Percentiles rank a stretch among this genome's conserved stretches.
These are phyloP conservation scores for Tylopilus felleus DNA, from an alignment of 768 basidiomycete species.

Conservation along the genomic window DNA sequence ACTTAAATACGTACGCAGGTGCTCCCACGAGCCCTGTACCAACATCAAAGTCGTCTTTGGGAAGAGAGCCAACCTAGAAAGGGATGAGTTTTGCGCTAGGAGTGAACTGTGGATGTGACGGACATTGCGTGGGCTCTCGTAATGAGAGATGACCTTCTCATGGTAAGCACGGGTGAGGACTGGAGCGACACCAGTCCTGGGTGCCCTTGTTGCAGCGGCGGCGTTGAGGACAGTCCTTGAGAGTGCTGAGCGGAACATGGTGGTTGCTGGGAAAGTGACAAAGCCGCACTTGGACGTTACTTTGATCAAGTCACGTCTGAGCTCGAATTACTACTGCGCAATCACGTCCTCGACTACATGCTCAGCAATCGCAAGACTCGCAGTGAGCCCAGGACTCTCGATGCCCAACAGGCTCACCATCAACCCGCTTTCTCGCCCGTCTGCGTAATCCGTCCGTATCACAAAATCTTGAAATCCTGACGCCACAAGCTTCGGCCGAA, in stretches of 20 bases:
- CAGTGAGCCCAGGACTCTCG: constrained; percentile 90
- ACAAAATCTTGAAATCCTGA: constrained; percentile 88
- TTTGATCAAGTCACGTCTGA: constrained; percentile 18
- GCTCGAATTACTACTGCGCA: constrained; percentile 14
- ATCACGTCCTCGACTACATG: constrained; percentile 62
- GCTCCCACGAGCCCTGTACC: constrained; percentile 98
- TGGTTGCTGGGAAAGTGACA: constrained; percentile 32
- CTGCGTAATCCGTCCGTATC: constrained; percentile 60
- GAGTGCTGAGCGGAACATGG: constrained; percentile 70
- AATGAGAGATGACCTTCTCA: constrained; percentile 96
- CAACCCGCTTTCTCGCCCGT: constrained; percentile 28
- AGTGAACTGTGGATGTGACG: constrained; percentile 39
- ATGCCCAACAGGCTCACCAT: constrained; percentile 90
- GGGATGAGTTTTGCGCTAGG: constrained; percentile 50
- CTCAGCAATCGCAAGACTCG: constrained; percentile 84
- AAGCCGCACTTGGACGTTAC: neutral
- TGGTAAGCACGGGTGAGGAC: constrained; percentile 74
- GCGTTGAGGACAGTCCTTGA: constrained; percentile 46
- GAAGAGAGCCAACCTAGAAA: constrained; percentile 87
- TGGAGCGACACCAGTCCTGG: constrained; percentile 44
- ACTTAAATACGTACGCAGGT: constrained; percentile 68
- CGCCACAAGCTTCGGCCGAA: constrained; percentile 83
- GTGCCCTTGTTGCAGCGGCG: constrained; percentile 41
- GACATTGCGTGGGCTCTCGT: constrained; percentile 96
- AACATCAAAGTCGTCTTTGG: constrained; percentile 87